These are phyloP conservation scores for Penicillium sp. DNA, from an alignment of 2,329 filamentous ascomycete species.

Conservation along the genomic window DNA sequence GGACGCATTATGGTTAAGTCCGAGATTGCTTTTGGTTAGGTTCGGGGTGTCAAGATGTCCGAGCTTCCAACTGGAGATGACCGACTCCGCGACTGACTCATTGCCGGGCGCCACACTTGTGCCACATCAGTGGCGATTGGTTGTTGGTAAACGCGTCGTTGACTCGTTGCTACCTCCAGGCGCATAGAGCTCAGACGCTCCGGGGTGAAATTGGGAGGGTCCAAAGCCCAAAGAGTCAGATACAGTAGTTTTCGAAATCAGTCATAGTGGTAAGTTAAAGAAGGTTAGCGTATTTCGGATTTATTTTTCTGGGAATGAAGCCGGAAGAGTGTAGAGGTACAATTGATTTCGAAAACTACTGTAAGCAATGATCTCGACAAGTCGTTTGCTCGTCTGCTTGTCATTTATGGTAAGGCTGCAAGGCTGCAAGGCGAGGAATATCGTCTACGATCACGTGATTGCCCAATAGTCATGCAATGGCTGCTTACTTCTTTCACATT, in stretches of 20 bases:
- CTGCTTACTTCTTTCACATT: neutral
- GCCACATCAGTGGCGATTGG: conserved; percentile 9
- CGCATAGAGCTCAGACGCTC: neutral
- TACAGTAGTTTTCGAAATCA: no score
- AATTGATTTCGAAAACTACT: no score
- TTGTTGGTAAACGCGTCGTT: neutral
- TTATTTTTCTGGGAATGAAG: no score
- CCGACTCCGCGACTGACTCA: conserved; percentile 7
- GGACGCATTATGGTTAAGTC: neutral
- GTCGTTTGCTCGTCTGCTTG: neutral
- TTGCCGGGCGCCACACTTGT: conserved; percentile 3
- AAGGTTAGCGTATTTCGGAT: no score
- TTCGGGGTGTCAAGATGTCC: conserved; percentile 4
- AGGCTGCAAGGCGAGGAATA: neutral
- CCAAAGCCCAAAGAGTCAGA: neutral
- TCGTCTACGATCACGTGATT: neutral
- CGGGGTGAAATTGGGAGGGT: neutral
- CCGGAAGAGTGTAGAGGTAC: no score
- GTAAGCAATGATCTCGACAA: neutral
- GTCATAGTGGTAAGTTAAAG: no score
- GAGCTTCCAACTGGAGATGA: conserved; percentile 5
- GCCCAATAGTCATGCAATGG: neutral
- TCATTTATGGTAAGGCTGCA: neutral
- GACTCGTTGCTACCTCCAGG: neutral
- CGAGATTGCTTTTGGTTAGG: neutral